Percentiles rank a stretch among this genome's conserved stretches.
phyloP scores from a whole-genome alignment of 331 rosid species.

The Rhamnella rubrinervis region DNA sequence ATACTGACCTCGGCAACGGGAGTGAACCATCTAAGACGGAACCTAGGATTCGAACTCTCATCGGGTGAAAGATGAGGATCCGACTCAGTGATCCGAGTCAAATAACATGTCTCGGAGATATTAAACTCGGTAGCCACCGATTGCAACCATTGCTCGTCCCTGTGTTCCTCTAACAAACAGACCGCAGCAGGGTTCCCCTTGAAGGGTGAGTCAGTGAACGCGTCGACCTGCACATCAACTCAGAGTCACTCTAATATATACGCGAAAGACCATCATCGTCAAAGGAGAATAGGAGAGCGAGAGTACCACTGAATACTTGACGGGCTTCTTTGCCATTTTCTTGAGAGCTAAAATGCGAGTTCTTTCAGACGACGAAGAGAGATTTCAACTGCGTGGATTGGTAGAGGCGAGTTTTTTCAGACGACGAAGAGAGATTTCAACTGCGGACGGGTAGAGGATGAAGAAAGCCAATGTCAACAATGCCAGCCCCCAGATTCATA shows the following conservation, averaged over 20 bases:
- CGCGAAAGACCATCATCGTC: neutral
- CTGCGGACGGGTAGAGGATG: no score
- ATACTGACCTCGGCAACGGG: conserved; percentile 52
- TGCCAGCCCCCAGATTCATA: no score
- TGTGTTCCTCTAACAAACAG: conserved; percentile 58
- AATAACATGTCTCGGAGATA: conserved; percentile 50
- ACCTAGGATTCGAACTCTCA: conserved; percentile 44
- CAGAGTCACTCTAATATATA: neutral
- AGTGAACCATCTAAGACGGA: conserved; percentile 79
- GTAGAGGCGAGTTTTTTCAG: no score
- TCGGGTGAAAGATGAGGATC: conserved; percentile 10
- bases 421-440: no score
- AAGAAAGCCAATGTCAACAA: no score
- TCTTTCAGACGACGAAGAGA: no score
- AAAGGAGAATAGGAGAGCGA: neutral
- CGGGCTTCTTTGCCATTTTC: conserved; percentile 46
- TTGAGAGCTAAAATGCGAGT: neutral
- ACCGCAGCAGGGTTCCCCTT: conserved; percentile 87
- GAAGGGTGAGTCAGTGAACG: conserved; percentile 66
- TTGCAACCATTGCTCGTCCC: conserved; percentile 61
- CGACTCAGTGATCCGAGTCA: conserved; percentile 33
- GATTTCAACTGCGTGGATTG: no score
- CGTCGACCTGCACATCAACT: conserved; percentile 53
- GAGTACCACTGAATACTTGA: conserved; percentile 62
- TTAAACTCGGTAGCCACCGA: conserved; percentile 71